Evolutionary conservation across 441 rosid genomes (phyloP), one percentile per base, ranked within the genome.

Genomic region (Dalechampia spathulata): DNA sequence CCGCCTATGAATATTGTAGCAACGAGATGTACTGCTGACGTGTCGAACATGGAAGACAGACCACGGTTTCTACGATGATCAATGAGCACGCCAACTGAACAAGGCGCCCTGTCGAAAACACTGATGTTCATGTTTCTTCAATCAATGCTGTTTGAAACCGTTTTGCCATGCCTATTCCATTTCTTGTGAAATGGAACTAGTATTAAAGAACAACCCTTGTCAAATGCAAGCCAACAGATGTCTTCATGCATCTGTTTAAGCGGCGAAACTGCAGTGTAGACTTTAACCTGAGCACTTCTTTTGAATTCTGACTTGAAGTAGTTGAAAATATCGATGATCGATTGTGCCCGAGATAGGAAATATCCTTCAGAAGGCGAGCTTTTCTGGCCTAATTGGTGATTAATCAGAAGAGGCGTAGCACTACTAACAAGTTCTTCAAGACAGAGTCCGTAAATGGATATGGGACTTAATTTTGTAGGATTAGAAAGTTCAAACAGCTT

Each of bases 161-260:
- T 11, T 30, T 58, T 60, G 21, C 74, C 70, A 40, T 17, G 39
- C 34, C 22, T 34, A 5, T 51, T 66, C 74, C 80, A 69, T 60
- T 58, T 76, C 62, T 64, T 73, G 21, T 78, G 83, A 50, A 73
- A 71, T 22, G 86, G 79, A 49, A 80, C 48, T 34, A 78, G 21
- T 27, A 73, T 62, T 5, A 78, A 39, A 1, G 75, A 60, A n/a
- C 56, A 60, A 1, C 27, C 50, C 55, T 71, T 62, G 49, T 78
- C 75, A 12, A 61, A 62, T 5, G 81, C 76, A 7, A 75, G 60
- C 54, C 65, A 58, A 49, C 79, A 75, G 4, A 80, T 61, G 60
- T 78, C 76, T 27, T 78, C 75, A 2, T 75, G 75, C 79, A 80
- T 78, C 34, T 72, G 39, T 23, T 47, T 63, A 8, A 62, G 47